Conservation (phyloP, 768 basidiomycete genomes). For the Hortiboletus campestris region DNA sequence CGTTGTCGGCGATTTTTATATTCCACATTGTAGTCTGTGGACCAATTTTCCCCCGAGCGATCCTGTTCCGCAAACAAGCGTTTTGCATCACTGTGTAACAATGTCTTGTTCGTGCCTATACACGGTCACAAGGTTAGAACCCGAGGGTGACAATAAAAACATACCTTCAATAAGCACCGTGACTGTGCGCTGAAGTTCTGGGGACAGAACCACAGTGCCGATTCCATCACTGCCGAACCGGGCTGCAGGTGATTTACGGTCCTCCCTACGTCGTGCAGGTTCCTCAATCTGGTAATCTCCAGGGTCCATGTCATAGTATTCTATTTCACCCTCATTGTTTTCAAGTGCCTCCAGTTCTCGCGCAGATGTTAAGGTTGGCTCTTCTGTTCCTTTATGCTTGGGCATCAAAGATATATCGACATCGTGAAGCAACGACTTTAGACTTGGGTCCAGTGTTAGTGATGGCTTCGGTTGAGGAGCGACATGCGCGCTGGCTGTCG, state of each 20-base stretch:
- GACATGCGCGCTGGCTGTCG: conserved; percentile 30
- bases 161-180: conserved; percentile 64
- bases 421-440: conserved; percentile 61
- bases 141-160: conserved; percentile 11
- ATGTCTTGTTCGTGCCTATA: conserved; percentile 61
- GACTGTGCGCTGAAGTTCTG: conserved; percentile 68
- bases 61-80: conserved; percentile 56
- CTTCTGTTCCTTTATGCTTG: conserved; percentile 34
- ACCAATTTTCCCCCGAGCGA: conserved; percentile 45
- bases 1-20: conserved; percentile 64
- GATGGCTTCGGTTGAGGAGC: conserved; percentile 52
- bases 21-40: conserved; percentile 48
- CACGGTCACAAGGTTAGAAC: conserved; percentile 9
- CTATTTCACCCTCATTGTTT: conserved; percentile 32
- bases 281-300: conserved; percentile 32
- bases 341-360: conserved; percentile 59
- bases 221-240: conserved; percentile 72
- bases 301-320: conserved; percentile 33
- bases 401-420: conserved; percentile 59
- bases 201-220: conserved; percentile 69
- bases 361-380: conserved; percentile 22
- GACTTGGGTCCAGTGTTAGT: conserved; percentile 63
- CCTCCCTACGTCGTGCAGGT: conserved; percentile 30
- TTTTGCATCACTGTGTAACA: conserved; percentile 67
- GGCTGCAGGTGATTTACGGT: conserved; percentile 77